A percentile compares a stretch with the other conserved stretches of the same genome.
Evolutionary conservation across 352 stramenopile genomes (phyloP).

Genomic region (Phytophthora rubi): DNA sequence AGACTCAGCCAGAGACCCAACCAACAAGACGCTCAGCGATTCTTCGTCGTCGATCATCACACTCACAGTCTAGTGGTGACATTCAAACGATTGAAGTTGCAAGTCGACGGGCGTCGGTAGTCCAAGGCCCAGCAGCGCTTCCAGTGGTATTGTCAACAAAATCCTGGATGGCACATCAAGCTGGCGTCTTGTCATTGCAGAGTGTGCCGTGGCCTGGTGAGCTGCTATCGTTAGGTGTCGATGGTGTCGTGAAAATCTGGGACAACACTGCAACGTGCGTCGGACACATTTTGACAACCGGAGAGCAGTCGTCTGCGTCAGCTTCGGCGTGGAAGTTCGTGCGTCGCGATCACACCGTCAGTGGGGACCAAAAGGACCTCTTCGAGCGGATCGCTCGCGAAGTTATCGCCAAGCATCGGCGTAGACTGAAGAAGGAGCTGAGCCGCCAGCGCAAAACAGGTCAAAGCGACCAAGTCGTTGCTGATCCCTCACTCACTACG

Average conservation of each 20-base stretch:
- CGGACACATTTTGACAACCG: conserved; percentile 55
- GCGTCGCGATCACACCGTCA: conserved; percentile 36
- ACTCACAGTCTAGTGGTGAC: conserved; percentile 7
- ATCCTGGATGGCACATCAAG: conserved; percentile 53
- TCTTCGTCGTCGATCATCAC: conserved; percentile 15
- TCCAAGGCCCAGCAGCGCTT: conserved; percentile 5
- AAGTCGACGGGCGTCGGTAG: conserved; percentile 1
- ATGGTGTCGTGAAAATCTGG: conserved; percentile 62
- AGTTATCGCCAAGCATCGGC: conserved; percentile 49
- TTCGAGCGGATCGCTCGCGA: conserved; percentile 47
- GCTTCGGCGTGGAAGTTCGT: conserved; percentile 61
- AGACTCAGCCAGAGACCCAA: conserved; percentile 5
- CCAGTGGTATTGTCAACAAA: conserved; percentile 34
- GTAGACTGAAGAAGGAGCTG: conserved; percentile 34
- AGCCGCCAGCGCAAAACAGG: conserved; percentile 22
- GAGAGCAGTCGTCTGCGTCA: conserved; percentile 20
- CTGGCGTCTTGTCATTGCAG: conserved; percentile 43
- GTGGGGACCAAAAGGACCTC: conserved; percentile 39
- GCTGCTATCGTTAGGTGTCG: conserved; percentile 55
- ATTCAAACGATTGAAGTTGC: conserved; percentile 4
- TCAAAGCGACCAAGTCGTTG: conserved; percentile 4
- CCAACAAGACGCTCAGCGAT: conserved; percentile 23
- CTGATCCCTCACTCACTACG: not conserved
- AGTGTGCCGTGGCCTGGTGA: conserved; percentile 46
- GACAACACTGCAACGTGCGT: conserved; percentile 44